Evolutionary conservation across 2,329 filamentous ascomycete genomes (phyloP), one percentile per base, ranked within the genome.

Genomic region (Ascochyta lentis): DNA sequence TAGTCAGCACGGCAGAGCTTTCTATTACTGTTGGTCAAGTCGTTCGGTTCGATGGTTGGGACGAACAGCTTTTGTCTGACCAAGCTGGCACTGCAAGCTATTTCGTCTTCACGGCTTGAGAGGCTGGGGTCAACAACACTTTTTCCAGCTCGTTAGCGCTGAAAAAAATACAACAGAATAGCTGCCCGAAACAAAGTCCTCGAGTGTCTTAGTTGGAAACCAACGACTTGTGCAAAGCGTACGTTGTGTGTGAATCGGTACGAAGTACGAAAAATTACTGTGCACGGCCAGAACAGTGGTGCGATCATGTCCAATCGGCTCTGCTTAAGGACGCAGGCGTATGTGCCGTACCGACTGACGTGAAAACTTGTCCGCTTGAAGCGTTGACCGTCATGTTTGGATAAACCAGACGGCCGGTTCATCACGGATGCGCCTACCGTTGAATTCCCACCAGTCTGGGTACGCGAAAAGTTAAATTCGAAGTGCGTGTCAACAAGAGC

Each of bases 391-490:
- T 12, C 31, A 49, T 22, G n/a, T 51, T 31, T 51, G 16, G 12
- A 40, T 34, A 23, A 49, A 43, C 35, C 46, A 49, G 33, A 12
- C 48, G 39, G 26, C 26, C 45, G 57, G 59, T 49, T 59, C 46
- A 27, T 47, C 31, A 40, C 42, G 46, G 48, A 43, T 51, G 37
- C 45, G 41, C 57, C 26, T 35, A 40, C n/a, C 44, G 59, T 56
- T 19, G 42, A 35, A 6, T 42, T 59, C 33, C 63, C 61, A 56
- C 40, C 47, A 40, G 54, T 22, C 34, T 60, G 59, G 40, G 23
- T 59, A 56, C 24, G 54, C 49, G 56, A 64, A 35, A 63, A 59
- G 44, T 58, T 43, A 58, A 58, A 59, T 54, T 45, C 44, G 23
- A 53, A 38, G 24, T 27, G 35, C 19, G 16, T 15, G 34, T 34